Conservation (phyloP, 2,329 filamentous ascomycete species). For the Eurotiales sp. region DNA sequence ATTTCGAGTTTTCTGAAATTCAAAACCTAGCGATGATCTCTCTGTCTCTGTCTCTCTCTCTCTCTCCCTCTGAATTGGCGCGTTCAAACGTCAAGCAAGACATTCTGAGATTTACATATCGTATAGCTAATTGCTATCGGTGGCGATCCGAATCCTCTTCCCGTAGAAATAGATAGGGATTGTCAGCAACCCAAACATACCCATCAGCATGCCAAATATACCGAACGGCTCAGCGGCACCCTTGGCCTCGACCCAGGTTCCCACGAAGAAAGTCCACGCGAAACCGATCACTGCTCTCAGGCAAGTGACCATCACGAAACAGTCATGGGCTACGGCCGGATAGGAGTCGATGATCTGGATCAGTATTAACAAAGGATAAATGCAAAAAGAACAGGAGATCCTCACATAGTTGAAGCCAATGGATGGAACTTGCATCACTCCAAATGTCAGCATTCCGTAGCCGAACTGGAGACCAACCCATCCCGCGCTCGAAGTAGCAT, state of each 20-base stretch:
- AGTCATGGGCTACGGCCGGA: slow-evolving; percentile 45
- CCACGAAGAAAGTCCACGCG: slow-evolving; percentile 54
- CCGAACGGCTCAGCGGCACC: slow-evolving; percentile 51
- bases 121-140: no score
- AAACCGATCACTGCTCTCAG: slow-evolving; percentile 50
- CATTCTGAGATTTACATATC: no score
- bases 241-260: slow-evolving; percentile 42
- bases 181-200: slow-evolving; percentile 40
- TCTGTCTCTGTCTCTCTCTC: no score
- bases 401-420: not conserved
- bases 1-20: no score
- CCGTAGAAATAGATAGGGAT: not conserved
- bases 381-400: no score
- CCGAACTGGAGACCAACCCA: not conserved
- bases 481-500: not conserved
- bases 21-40: no score
- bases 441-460: not conserved
- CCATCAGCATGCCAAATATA: slow-evolving; percentile 52
- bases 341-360: slow-evolving; percentile 53
- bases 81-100: no score
- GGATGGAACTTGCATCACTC: not conserved
- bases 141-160: not conserved
- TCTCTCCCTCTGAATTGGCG: no score
- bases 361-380: not conserved
- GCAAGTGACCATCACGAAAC: slow-evolving; percentile 53